Percentiles rank a stretch among this genome's conserved stretches.
Conservation (phyloP, 2,329 filamentous ascomycete genomes). For the Botryosphaeria dothidea region DNA sequence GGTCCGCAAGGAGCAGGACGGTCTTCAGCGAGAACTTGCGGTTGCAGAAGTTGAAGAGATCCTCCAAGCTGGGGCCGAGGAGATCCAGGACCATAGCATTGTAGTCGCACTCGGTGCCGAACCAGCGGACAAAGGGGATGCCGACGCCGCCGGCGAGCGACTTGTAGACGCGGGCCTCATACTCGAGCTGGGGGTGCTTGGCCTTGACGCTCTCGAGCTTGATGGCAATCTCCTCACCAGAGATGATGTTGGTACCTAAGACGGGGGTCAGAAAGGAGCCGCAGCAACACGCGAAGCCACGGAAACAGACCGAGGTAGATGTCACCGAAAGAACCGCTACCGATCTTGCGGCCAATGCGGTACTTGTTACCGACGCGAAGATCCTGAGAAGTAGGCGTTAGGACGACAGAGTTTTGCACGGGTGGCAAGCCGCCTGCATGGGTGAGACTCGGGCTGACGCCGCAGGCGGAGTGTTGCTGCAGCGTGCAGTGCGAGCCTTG, state of each 20-base stretch:
- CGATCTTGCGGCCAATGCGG: slow-evolving; percentile 98
- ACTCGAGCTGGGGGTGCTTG: slow-evolving; percentile 98
- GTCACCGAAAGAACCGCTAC: slow-evolving; percentile 95
- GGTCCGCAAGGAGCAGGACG: slow-evolving; percentile 91
- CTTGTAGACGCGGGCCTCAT: slow-evolving; percentile 92
- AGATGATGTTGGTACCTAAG: slow-evolving; percentile 96
- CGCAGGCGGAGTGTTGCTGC: background rate
- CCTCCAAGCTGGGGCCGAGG: slow-evolving; percentile 91
- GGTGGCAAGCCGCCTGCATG: slow-evolving; percentile 21
- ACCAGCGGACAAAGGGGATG: slow-evolving; percentile 99
- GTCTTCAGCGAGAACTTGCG: slow-evolving; percentile 99
- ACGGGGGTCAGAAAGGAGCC: slow-evolving; percentile 8
- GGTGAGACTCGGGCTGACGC: slow-evolving; percentile 18
- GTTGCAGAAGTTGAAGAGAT: slow-evolving; percentile 99
- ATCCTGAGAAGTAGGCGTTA: slow-evolving; percentile 62
- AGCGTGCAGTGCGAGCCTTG: slow-evolving; percentile 18
- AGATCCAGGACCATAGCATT: slow-evolving; percentile 99
- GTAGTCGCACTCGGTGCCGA: slow-evolving; percentile 99
- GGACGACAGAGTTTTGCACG: slow-evolving; percentile 19
- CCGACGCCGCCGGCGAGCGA: slow-evolving; percentile 92
- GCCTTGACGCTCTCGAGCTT: slow-evolving; percentile 99
- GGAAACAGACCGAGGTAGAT: slow-evolving; percentile 76
- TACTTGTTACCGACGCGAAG: slow-evolving; percentile 99
- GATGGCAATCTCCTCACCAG: slow-evolving; percentile 98
- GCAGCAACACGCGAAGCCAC: background rate